Base-by-base conservation (phyloP, 2,329 filamentous ascomycete genomes). In the Sordariomycetes sp. region DNA sequence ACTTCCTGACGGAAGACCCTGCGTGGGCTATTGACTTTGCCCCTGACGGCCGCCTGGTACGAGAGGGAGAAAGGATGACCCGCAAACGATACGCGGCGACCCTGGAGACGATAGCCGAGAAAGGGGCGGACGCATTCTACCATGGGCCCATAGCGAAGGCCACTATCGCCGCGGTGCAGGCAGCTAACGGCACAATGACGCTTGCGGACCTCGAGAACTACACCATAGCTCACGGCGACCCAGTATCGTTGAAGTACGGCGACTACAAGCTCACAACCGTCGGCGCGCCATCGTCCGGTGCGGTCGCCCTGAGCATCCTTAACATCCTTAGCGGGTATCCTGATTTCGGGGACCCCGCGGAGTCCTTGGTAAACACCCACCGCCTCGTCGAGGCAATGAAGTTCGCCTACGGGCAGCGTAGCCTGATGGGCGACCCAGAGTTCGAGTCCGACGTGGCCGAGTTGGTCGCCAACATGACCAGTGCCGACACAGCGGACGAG, bases 21-120 rank as follows among this genome's bases (percentile, higher is more conserved):
- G 78, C 81, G 0, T 96, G 90, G 87, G 88, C 90, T 0, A 72
- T 90, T 32, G 91, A 96, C 68, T 96, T 96, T 70, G 90, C 90
- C 2, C 89, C 89, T 0, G 81, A 87, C 59, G 90, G 89, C 3
- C 82, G 76, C 1, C 72, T 82, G 1, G 65, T 92, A 1, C 75
- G 77, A 22, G 69, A 89, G 2, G 86, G 86, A n/a, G 88, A 94
- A 63, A 87, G 72, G 0, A 88, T 94, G 61, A 90, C 86, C 0
- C 77, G 89, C 25, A 87, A 84, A 66, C 78, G 89, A 46, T 91
- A 89, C 68, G 89, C 88, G 1, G 74, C 88, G 60, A 90, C 88
- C 0, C 76, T 94, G 0, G 86, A 91, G 66, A 75, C 74, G 0
- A 88, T 94, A 63, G 87, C 87, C 0, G 68, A 79, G 0, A 62